A percentile compares a stretch with the other conserved stretches of the same genome.
These are phyloP conservation scores for Mycena haematopus DNA, from an alignment of 768 basidiomycete genomes.

Conservation along the genomic window DNA sequence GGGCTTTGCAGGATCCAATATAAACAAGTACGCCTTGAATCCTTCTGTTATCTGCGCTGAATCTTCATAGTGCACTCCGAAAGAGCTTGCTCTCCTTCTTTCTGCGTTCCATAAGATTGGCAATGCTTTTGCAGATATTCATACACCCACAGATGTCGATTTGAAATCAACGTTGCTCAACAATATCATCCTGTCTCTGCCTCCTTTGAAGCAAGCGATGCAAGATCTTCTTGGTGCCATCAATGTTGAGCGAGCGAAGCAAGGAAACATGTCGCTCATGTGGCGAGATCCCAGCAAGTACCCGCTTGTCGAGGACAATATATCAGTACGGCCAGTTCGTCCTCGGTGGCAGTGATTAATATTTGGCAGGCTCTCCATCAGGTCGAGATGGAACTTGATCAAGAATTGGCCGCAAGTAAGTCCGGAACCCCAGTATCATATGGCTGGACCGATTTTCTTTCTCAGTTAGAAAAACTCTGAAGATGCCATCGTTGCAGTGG, in stretches of 20 bases:
- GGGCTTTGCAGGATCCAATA: slow-evolving; percentile 91
- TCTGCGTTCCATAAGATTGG: slow-evolving; percentile 78
- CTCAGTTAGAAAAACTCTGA: slow-evolving; percentile 74
- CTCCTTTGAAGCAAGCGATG: slow-evolving; percentile 63
- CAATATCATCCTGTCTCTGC: slow-evolving; percentile 71
- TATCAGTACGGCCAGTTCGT: slow-evolving; percentile 50
- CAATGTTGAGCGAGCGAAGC: slow-evolving; percentile 64
- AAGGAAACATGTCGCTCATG: slow-evolving; percentile 67
- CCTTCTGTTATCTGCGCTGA: background rate
- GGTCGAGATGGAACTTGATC: slow-evolving; percentile 72
- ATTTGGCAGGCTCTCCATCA: slow-evolving; percentile 63
- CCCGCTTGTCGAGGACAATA: slow-evolving; percentile 61
- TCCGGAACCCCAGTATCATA: slow-evolving; percentile 2
- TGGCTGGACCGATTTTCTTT: slow-evolving; percentile 2
- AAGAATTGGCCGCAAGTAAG: slow-evolving; percentile 74
- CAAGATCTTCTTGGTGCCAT: slow-evolving; percentile 61
- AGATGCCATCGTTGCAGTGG: slow-evolving; percentile 77
- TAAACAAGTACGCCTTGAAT: slow-evolving; percentile 66
- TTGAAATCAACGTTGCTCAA: slow-evolving; percentile 75
- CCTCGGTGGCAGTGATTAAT: slow-evolving; percentile 5
- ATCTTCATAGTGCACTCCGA: slow-evolving; percentile 70
- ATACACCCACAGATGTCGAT: slow-evolving; percentile 51
- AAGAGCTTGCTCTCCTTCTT: slow-evolving; percentile 80
- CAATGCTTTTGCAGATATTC: slow-evolving; percentile 59
- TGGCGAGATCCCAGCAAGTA: slow-evolving; percentile 63